Percentiles rank a stretch among this genome's conserved stretches.
These are phyloP conservation scores for Suillus clintonianus DNA, from an alignment of 768 basidiomycete genomes.

Conservation along the genomic window DNA sequence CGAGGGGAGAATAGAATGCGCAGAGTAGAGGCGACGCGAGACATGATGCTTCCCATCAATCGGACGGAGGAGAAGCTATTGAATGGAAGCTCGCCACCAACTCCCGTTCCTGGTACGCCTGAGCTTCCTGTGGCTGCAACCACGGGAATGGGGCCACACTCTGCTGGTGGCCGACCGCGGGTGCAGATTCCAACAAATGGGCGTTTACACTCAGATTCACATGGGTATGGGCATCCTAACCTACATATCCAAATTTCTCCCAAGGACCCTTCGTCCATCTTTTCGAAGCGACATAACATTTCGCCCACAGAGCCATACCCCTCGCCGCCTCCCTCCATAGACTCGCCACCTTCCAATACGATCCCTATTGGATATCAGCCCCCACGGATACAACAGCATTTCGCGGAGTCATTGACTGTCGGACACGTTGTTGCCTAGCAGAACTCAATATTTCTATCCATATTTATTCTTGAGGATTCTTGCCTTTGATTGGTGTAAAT, in stretches of 20 bases:
- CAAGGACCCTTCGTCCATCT: conserved; percentile 16
- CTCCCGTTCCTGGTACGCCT: conserved; percentile 6
- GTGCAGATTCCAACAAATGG: conserved; percentile 2
- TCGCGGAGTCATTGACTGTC: conserved; percentile 11
- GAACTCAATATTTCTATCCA: conserved; percentile 11
- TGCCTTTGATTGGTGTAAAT: background rate
- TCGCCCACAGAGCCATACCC: conserved; percentile 48
- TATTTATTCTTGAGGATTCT: conserved; percentile 22
- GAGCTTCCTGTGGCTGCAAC: conserved; percentile 13
- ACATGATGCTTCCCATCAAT: conserved; percentile 69
- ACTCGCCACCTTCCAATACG: conserved; percentile 22
- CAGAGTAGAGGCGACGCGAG: conserved; percentile 70
- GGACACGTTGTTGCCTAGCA: conserved; percentile 18
- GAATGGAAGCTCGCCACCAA: conserved; percentile 38
- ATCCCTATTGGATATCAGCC: conserved; percentile 15
- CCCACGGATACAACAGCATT: conserved; percentile 3
- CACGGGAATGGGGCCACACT: conserved; percentile 26
- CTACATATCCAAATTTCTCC: conserved; percentile 18
- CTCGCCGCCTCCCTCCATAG: conserved; percentile 44
- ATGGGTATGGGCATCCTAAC: conserved; percentile 9
- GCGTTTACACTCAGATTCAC: conserved; percentile 12
- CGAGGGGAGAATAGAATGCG: conserved; percentile 88
- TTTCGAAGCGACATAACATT: conserved; percentile 23
- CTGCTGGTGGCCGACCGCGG: conserved; percentile 6
- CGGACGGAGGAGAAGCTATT: conserved; percentile 58